Evolutionary conservation across 169 alveolate species (phyloP).

Genomic region (Babesia bigemina): DNA sequence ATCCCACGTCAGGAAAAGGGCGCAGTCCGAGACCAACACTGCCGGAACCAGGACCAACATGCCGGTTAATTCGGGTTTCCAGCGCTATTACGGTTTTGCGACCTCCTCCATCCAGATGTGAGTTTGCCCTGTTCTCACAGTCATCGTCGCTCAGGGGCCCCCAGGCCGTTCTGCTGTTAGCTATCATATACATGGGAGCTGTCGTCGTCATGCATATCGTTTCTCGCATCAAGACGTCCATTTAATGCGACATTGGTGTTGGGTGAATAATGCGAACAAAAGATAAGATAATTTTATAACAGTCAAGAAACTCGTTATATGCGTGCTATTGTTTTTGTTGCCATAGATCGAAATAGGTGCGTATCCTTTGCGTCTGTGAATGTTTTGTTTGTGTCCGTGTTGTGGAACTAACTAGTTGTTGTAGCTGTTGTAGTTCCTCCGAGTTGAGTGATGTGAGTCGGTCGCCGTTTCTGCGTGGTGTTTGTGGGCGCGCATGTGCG

Average conservation of each 20-base stretch:
- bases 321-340: constrained; percentile 8
- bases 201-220: constrained; percentile 78
- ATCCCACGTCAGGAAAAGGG: constrained; percentile 29
- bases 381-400: neutral
- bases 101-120: constrained; percentile 60
- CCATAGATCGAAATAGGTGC: constrained; percentile 39
- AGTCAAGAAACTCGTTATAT: neutral
- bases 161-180: constrained; percentile 74
- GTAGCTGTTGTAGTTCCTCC: constrained; percentile 68
- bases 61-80: constrained; percentile 69
- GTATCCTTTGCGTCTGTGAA: constrained; percentile 42
- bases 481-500: neutral
- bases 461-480: constrained; percentile 48
- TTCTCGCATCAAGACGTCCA: constrained; percentile 64
- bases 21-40: constrained; percentile 31
- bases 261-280: neutral
- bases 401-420: constrained; percentile 33
- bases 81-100: constrained; percentile 62
- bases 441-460: constrained; percentile 54
- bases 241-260: neutral
- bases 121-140: neutral
- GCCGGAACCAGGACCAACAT: constrained; percentile 62
- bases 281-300: neutral
- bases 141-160: constrained; percentile 66
- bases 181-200: constrained; percentile 77